Base-by-base conservation (phyloP, 306 rosid species). In the Sphenostylis stenocarpa region DNA sequence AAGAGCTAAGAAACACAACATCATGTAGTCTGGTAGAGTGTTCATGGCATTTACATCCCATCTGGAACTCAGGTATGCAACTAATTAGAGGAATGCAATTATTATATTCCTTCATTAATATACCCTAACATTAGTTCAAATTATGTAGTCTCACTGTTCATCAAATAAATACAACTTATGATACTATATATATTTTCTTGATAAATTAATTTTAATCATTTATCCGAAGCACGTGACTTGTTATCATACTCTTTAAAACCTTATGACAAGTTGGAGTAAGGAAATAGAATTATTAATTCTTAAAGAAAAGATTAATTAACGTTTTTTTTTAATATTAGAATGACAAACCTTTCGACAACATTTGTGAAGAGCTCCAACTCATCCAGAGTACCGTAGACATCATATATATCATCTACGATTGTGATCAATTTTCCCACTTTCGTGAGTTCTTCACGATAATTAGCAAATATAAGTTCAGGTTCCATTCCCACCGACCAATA, bases 301-400 rank as follows among this genome's bases (percentile, higher is more conserved):
- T 1, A 51, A 47, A 3, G 3, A 0, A 15, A 47, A 47, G 5
- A 2, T 1, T 4, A 51, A 51, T 51, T 0, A 51, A 20, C 19
- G n/a, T n/a, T 47, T 47, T 7, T 7, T 47, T 7, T 47, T 10
- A 4, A 4, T 34, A 34, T 34, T 4, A 33, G 39, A 4, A 10
- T 15, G 31, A 69, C 28, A 17, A 31, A 88, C 91, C 91, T 85
- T 24, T 83, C 81, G 26, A 85, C 75, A 0, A 29, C 84, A 48
- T 43, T 43, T 26, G 28, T 26, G 28, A 26, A 26, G 28, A 26
- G 28, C 28, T 26, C 28, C 28, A 26, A 26, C 2, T 26, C 28
- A 26, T 26, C 28, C 28, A 26, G 2, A 26, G 28, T 26, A 26
- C 28, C 28, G 28, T 26, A 55, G 16, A 55, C 29, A 24, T 55